Evolutionary conservation across 331 rosid species (phyloP).

Genomic region (Spiraea crenata): DNA sequence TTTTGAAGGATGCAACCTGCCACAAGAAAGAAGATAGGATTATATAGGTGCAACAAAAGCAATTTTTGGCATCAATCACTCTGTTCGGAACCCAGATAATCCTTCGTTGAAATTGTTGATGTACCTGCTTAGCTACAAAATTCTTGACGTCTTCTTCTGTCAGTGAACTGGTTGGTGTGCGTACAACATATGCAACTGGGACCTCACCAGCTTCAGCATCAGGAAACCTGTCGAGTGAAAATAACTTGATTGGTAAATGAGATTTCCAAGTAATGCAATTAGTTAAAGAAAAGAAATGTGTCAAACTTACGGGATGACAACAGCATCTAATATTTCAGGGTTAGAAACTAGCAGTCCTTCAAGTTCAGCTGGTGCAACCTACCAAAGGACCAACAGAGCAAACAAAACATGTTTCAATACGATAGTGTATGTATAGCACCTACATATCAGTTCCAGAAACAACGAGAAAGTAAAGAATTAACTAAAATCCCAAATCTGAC

Average conservation of each 20-base stretch:
- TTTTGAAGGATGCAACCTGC: constrained; percentile 85
- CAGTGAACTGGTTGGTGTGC: constrained; percentile 57
- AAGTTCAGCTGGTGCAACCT: constrained; percentile 96
- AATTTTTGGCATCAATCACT: neutral
- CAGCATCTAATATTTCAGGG: constrained; percentile 84
- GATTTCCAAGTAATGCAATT: neutral
- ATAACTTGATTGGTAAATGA: neutral
- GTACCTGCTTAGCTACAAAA: constrained; percentile 66
- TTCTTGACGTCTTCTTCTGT: constrained; percentile 62
- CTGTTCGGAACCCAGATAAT: neutral
- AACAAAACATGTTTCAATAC: neutral
- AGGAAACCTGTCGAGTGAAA: constrained; percentile 50
- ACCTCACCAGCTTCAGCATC: constrained; percentile 94
- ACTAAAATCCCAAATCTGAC: neutral
- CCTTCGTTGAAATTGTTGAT: neutral
- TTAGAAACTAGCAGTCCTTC: constrained; percentile 87
- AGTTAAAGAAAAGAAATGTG: neutral
- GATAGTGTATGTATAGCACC: neutral
- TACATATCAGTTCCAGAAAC: neutral
- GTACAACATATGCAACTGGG: constrained; percentile 57
- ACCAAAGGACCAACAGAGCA: constrained; percentile 9
- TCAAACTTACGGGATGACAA: constrained; percentile 81
- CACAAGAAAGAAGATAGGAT: neutral
- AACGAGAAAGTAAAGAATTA: neutral
- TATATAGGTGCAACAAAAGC: neutral